Evolutionary conservation across 805 yeast species (phyloP).

Genomic region (Candida sonorensis): DNA sequence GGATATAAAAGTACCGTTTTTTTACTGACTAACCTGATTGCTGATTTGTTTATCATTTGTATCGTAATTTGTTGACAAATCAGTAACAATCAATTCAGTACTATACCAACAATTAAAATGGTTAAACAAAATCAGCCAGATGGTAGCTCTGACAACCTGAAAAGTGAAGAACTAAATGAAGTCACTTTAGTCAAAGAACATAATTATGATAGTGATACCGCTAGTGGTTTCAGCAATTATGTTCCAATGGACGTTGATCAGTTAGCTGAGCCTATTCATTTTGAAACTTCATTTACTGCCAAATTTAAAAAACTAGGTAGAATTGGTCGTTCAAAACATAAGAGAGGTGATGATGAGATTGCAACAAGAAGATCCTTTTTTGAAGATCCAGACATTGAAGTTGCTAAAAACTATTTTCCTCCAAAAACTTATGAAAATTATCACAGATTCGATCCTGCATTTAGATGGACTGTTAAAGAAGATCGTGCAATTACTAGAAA

Average conservation of each 20-base stretch:
- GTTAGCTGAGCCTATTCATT: slow-evolving; percentile 5
- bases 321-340: too few species aligned
- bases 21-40: too few species aligned
- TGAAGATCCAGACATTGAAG: slow-evolving; percentile 10
- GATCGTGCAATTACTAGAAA: slow-evolving; percentile 9
- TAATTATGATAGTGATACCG: not conserved
- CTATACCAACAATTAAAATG: too few species aligned
- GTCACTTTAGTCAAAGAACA: not conserved
- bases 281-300: slow-evolving; percentile 3
- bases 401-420: slow-evolving; percentile 8
- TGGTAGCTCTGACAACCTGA: too few species aligned
- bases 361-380: slow-evolving; percentile 10
- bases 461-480: slow-evolving; percentile 12
- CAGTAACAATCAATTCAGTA: too few species aligned
- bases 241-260: slow-evolving; percentile 7
- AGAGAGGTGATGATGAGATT: slow-evolving; percentile 4
- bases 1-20: too few species aligned
- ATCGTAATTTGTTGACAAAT: too few species aligned
- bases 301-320: slow-evolving; percentile 3
- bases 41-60: too few species aligned
- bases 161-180: too few species aligned
- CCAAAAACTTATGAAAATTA: slow-evolving; percentile 9
- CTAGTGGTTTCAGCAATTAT: slow-evolving; percentile 4
- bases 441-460: slow-evolving; percentile 8
- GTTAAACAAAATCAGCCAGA: too few species aligned